phyloP scores from a whole-genome alignment of 139 green algal genomes.

The Closterium sp. region DNA sequence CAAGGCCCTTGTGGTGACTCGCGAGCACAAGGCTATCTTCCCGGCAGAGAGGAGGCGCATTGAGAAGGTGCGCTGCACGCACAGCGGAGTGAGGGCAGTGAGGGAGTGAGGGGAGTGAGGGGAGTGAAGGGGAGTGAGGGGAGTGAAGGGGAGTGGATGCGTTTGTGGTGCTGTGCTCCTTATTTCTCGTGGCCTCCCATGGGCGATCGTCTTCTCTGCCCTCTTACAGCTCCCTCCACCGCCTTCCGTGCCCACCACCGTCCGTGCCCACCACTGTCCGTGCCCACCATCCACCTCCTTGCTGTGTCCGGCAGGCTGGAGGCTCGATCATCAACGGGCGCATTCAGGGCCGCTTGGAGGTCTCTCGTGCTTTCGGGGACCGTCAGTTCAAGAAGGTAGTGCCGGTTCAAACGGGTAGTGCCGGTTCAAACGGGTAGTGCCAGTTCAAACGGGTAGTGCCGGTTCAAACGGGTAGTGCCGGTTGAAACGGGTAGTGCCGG shows the following conservation, averaged over 20 bases:
- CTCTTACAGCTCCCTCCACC: not conserved
- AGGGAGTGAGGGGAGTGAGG: not conserved
- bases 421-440: too few species aligned
- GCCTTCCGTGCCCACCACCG: not conserved
- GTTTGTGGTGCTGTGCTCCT: not conserved
- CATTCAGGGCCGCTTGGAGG: conserved; percentile 64
- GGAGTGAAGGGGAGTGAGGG: not conserved
- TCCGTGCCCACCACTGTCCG: not conserved
- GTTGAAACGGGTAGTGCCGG: too few species aligned
- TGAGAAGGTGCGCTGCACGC: too few species aligned
- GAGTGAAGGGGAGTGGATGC: not conserved
- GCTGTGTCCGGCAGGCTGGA: too few species aligned
- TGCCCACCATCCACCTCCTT: not conserved
- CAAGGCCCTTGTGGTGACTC: conserved; percentile 59
- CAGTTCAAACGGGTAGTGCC: too few species aligned
- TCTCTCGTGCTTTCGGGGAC: conserved; percentile 67
- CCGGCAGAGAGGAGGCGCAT: conserved; percentile 64
- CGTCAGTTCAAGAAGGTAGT: conserved; percentile 60
- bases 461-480: too few species aligned
- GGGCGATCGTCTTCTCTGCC: too few species aligned
- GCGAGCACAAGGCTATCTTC: conserved; percentile 68
- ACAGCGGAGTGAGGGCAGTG: too few species aligned
- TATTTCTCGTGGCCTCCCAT: too few species aligned
- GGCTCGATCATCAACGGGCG: conserved; percentile 60
- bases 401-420: too few species aligned